These are phyloP conservation scores for Hemisphaericaspora xylofermentans DNA, from an alignment of 1,139 yeast species.

Conservation along the genomic window DNA sequence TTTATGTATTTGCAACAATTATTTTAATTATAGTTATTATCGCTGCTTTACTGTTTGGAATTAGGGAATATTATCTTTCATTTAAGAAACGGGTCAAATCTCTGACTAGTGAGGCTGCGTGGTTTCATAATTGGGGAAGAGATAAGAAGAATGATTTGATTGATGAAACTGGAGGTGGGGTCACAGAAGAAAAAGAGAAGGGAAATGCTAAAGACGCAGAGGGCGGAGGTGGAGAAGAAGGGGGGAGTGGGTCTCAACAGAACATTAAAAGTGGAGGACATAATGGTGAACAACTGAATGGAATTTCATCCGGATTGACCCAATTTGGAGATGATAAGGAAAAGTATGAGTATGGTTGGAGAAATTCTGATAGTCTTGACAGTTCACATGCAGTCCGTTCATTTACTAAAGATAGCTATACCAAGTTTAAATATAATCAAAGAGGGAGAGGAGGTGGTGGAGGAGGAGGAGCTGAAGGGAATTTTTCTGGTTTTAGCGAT, in stretches of 20 bases:
- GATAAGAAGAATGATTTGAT: conserved; percentile 1
- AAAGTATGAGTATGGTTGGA: conserved; percentile 2
- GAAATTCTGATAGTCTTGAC: neutral
- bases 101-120: conserved; percentile 10
- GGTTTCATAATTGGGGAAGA: conserved; percentile 11
- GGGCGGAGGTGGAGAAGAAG: conserved; percentile 2
- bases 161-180: conserved; percentile 5
- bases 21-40: conserved; percentile 21
- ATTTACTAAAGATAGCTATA: neutral
- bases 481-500: conserved; percentile 13
- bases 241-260: neutral
- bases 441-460: too few species aligned
- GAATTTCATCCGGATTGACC: conserved; percentile 6
- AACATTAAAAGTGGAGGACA: neutral
- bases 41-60: conserved; percentile 25
- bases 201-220: too few species aligned
- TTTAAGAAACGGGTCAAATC: conserved; percentile 11
- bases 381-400: conserved; percentile 2
- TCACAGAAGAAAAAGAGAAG: neutral
- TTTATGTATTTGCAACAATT: conserved; percentile 30
- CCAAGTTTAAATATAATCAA: neutral
- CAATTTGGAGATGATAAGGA: conserved; percentile 9
- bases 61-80: conserved; percentile 28
- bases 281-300: neutral
- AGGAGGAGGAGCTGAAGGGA: too few species aligned